phyloP scores from a whole-genome alignment of 805 yeast genomes.

The Priceomyces fermenticarens region DNA sequence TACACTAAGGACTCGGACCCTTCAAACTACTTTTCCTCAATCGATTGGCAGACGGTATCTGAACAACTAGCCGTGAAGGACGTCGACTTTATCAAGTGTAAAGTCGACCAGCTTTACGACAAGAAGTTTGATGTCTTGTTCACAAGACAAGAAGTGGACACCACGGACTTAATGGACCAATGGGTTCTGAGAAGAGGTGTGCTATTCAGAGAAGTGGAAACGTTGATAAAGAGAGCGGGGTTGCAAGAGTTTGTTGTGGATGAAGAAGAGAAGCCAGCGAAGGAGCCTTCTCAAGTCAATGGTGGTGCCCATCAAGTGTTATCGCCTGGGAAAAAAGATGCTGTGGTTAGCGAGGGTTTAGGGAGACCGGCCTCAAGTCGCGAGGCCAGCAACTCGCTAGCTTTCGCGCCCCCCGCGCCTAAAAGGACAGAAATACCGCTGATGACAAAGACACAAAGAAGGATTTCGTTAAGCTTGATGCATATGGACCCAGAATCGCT shows the following conservation, averaged over 20 bases:
- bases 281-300: background rate
- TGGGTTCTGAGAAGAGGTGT: constrained; percentile 7
- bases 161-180: constrained; percentile 1
- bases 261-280: background rate
- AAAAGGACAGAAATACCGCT: constrained; percentile 13
- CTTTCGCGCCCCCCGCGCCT: too few species aligned
- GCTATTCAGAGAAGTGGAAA: constrained; percentile 9
- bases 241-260: constrained; percentile 6
- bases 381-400: too few species aligned
- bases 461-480: constrained; percentile 29
- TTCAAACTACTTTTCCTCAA: constrained; percentile 12
- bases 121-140: constrained; percentile 6
- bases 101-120: constrained; percentile 22
- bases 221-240: constrained; percentile 7
- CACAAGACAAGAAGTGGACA: constrained; percentile 5
- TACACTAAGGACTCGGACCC: constrained; percentile 8
- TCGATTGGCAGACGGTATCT: constrained; percentile 17
- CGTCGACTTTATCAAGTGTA: constrained; percentile 14
- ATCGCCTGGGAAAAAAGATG: background rate
- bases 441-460: constrained; percentile 17
- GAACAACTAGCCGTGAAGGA: constrained; percentile 12
- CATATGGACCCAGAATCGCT: constrained; percentile 11
- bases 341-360: background rate
- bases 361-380: background rate
- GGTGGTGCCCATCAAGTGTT: background rate